phyloP scores from a whole-genome alignment of 176 grass and related monocot species.

The Ensete glaucum region DNA sequence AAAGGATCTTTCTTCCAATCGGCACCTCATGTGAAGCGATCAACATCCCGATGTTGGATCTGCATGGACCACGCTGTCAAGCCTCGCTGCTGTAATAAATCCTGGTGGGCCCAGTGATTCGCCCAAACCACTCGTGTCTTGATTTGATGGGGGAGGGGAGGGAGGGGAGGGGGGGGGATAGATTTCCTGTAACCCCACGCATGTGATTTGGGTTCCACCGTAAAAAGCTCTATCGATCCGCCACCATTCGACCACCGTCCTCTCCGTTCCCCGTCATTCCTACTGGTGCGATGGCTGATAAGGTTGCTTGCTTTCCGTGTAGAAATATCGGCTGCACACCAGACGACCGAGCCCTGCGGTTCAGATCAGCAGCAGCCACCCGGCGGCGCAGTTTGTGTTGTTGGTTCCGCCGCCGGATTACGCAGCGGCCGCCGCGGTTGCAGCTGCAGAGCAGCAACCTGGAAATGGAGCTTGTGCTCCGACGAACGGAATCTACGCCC shows the following conservation, averaged over 20 bases:
- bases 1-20: too few species aligned
- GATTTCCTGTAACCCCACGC: background rate
- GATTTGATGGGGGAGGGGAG: background rate
- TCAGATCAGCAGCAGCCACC: conserved; percentile 11
- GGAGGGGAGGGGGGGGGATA: background rate
- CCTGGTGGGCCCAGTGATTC: background rate
- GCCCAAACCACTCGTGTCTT: background rate
- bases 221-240: too few species aligned
- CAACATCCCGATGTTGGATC: background rate
- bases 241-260: too few species aligned
- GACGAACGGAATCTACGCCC: conserved; percentile 24
- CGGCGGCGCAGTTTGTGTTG: conserved; percentile 36
- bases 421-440: background rate
- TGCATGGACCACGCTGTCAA: background rate
- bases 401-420: conserved; percentile 24
- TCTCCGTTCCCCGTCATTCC: too few species aligned
- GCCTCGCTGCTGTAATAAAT: background rate
- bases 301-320: background rate
- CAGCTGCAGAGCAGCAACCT: background rate
- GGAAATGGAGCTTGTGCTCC: conserved; percentile 12
- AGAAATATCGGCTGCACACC: conserved; percentile 64
- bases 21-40: background rate
- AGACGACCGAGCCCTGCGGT: conserved; percentile 33
- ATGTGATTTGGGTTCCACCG: background rate
- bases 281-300: too few species aligned